A percentile compares a stretch with the other conserved stretches of the same genome.
Evolutionary conservation across 345 rosid genomes (phyloP).

Genomic region (Aquilaria yunnanensis): DNA sequence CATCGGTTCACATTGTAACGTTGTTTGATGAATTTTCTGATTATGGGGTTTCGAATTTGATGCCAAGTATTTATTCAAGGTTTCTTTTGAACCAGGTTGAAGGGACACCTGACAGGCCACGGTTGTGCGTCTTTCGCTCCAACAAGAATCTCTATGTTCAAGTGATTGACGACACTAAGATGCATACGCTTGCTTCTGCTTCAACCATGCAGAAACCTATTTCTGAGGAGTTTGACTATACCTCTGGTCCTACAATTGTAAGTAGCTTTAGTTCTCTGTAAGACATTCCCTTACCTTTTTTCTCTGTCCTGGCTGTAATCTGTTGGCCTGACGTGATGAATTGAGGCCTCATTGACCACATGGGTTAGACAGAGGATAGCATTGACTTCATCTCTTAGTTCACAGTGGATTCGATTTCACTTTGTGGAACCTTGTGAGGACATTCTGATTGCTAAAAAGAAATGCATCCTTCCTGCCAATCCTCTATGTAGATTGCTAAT

Average conservation of each 20-base stretch:
- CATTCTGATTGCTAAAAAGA: too few relatives aligned
- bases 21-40: background rate
- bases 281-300: background rate
- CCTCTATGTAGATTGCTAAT: too few relatives aligned
- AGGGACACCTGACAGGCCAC: constrained; percentile 87
- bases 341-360: too few relatives aligned
- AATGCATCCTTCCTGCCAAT: too few relatives aligned
- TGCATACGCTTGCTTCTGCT: constrained; percentile 93
- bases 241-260: constrained; percentile 77
- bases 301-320: too few relatives aligned
- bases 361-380: too few relatives aligned
- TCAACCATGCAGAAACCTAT: constrained; percentile 78
- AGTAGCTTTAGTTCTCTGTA: constrained; percentile 20
- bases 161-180: constrained; percentile 94
- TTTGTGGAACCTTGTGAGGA: too few relatives aligned
- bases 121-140: constrained; percentile 76
- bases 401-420: too few relatives aligned
- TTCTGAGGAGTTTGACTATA: constrained; percentile 53
- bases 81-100: constrained; percentile 36
- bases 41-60: background rate
- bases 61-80: too few relatives aligned
- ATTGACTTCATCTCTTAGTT: too few relatives aligned
- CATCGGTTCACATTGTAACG: background rate
- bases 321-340: too few relatives aligned
- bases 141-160: constrained; percentile 90